Evolutionary conservation across 179 eudicot species (phyloP).

Genomic region (Beta lomatogona): DNA sequence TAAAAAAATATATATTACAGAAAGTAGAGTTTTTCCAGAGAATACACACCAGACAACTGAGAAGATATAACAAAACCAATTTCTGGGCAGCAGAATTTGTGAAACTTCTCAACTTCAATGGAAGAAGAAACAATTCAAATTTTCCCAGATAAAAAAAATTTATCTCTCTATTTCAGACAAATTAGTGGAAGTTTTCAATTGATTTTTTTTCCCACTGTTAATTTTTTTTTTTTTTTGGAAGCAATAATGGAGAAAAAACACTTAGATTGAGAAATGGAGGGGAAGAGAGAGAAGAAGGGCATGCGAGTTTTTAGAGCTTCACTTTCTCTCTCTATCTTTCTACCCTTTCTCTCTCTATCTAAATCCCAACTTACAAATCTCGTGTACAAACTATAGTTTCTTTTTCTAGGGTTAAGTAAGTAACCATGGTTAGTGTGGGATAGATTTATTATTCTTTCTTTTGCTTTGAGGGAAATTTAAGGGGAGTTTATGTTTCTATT

Average conservation of each 20-base stretch:
- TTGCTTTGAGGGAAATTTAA: not conserved
- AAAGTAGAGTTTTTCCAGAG: not conserved
- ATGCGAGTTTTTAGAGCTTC: constrained; percentile 5
- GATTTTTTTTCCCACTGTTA: no score
- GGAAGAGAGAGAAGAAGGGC: constrained; percentile 3
- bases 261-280: constrained; percentile 10
- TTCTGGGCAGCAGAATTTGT: constrained; percentile 2
- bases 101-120: constrained; percentile 16
- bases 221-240: not conserved
- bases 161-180: constrained; percentile 4
- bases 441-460: not conserved
- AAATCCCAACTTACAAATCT: constrained; percentile 38
- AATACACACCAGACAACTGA: constrained; percentile 22
- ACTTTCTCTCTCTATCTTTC: not conserved
- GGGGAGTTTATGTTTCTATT: not conserved
- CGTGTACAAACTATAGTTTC: constrained; percentile 36
- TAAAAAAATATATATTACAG: not conserved
- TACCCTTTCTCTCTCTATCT: constrained; percentile 19
- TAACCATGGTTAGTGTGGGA: constrained; percentile 27
- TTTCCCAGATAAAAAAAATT: constrained; percentile 16
- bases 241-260: not conserved
- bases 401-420: not conserved
- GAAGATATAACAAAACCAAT: not conserved
- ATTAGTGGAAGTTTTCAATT: not conserved
- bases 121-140: constrained; percentile 8